phyloP scores from a whole-genome alignment of 106 monocot species.

The Dioscorea alata region DNA sequence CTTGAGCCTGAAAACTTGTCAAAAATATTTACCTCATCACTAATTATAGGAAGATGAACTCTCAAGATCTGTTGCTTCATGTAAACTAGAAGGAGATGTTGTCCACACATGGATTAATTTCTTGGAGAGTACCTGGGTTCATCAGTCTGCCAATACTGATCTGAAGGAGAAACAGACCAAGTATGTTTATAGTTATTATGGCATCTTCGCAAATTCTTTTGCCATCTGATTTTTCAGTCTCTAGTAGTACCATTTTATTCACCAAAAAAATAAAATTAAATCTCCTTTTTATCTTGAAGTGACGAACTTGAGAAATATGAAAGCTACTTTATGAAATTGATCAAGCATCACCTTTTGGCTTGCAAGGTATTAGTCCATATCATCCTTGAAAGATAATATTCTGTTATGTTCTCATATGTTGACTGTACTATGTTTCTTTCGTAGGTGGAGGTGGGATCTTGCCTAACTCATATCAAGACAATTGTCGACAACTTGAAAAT shows the following conservation, averaged over 20 bases:
- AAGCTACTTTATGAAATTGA: constrained; percentile 50
- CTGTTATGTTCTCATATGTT: background rate
- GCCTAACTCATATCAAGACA: constrained; percentile 39
- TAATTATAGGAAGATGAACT: constrained; percentile 80
- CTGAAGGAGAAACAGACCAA: constrained; percentile 62
- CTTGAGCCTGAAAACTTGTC: background rate
- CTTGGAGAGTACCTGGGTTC: constrained; percentile 86
- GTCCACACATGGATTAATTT: constrained; percentile 88
- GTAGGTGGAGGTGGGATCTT: constrained; percentile 62
- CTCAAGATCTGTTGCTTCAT: constrained; percentile 70
- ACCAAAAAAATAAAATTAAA: background rate
- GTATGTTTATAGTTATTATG: constrained; percentile 22
- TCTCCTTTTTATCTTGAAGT: constrained; percentile 34
- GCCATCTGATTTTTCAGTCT: background rate
- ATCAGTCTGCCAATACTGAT: constrained; percentile 57
- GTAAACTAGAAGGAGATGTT: constrained; percentile 76
- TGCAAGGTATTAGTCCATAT: constrained; percentile 47
- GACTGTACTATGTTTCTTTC: background rate
- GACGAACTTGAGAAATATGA: constrained; percentile 70
- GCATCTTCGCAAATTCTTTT: background rate
- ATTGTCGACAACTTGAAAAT: constrained; percentile 82
- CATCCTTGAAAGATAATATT: background rate
- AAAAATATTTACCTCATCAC: background rate
- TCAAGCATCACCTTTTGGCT: constrained; percentile 49
- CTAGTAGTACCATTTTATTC: background rate